phyloP scores from a whole-genome alignment of 2,329 filamentous ascomycete genomes.

The Akanthomyces muscarius region DNA sequence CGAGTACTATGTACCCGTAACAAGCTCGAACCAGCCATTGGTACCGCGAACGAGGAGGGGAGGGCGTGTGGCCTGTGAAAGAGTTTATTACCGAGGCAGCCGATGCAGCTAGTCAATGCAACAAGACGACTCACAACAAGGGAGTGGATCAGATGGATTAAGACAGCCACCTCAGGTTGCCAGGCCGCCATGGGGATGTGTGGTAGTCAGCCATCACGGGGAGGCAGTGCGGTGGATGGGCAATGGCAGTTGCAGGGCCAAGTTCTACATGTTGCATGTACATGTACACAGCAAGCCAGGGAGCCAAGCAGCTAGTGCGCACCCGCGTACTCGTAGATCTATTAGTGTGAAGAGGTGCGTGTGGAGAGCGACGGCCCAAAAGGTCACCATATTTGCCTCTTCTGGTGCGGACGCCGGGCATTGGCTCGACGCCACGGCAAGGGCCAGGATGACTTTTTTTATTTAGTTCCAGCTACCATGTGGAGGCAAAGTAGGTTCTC shows the following conservation, averaged over 20 bases:
- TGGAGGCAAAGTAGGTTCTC: background rate
- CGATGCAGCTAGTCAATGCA: background rate
- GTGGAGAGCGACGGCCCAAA: background rate
- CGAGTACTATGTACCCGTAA: background rate
- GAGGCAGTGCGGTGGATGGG: background rate
- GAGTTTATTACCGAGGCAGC: constrained; percentile 15
- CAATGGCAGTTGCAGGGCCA: background rate
- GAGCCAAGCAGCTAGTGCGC: background rate
- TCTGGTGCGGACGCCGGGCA: constrained; percentile 2
- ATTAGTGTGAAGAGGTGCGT: constrained; percentile 2
- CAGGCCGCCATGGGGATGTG: background rate
- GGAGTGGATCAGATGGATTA: background rate
- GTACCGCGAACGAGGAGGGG: background rate
- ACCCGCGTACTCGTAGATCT: constrained; percentile 10
- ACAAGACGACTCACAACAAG: background rate
- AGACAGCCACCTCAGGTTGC: background rate
- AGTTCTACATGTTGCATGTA: background rate
- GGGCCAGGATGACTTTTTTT: background rate
- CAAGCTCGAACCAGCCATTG: background rate
- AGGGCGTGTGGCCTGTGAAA: constrained; percentile 16
- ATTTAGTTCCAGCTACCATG: background rate
- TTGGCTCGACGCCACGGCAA: background rate
- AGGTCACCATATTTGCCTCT: background rate
- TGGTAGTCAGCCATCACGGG: background rate
- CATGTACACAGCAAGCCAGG: background rate